Evolutionary conservation across 345 rosid genomes (phyloP).

Genomic region (Eucalyptus polyanthemos): DNA sequence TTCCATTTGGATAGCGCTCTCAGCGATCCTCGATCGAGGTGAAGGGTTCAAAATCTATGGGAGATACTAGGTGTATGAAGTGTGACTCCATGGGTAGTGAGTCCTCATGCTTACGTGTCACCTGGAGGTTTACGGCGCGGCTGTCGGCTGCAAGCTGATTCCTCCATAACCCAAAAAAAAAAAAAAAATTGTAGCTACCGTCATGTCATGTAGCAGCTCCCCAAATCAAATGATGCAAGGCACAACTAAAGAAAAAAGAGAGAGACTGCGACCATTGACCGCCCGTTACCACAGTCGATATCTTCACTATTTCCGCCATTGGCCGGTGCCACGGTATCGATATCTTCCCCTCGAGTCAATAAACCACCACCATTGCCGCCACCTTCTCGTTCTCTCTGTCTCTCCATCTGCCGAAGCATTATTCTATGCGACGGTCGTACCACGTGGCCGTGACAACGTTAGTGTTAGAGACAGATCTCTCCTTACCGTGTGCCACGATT

Average conservation of each 20-base stretch:
- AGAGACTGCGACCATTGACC: background rate
- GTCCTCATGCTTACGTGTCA: too few relatives aligned
- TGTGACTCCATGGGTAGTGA: too few relatives aligned
- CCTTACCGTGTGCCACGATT: background rate
- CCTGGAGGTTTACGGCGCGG: too few relatives aligned
- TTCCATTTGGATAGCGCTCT: too few relatives aligned
- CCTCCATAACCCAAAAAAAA: too few relatives aligned
- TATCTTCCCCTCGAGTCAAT: background rate
- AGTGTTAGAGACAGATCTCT: background rate
- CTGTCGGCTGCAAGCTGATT: too few relatives aligned
- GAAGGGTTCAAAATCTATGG: too few relatives aligned
- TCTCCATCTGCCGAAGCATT: background rate
- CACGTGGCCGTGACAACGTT: background rate
- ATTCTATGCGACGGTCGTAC: background rate
- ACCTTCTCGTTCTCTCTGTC: background rate
- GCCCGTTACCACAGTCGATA: background rate
- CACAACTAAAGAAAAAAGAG: background rate
- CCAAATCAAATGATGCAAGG: background rate
- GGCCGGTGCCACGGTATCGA: background rate
- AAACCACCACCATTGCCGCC: background rate
- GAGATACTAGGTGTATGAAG: too few relatives aligned
- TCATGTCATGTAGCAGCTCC: background rate
- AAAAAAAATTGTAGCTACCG: background rate
- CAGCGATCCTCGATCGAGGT: too few relatives aligned
- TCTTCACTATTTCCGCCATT: background rate